Evolutionary conservation across 2,329 filamentous ascomycete species (phyloP), one percentile per base, ranked within the genome.

Genomic region (Pseudopyrenochaeta lycopersici): DNA sequence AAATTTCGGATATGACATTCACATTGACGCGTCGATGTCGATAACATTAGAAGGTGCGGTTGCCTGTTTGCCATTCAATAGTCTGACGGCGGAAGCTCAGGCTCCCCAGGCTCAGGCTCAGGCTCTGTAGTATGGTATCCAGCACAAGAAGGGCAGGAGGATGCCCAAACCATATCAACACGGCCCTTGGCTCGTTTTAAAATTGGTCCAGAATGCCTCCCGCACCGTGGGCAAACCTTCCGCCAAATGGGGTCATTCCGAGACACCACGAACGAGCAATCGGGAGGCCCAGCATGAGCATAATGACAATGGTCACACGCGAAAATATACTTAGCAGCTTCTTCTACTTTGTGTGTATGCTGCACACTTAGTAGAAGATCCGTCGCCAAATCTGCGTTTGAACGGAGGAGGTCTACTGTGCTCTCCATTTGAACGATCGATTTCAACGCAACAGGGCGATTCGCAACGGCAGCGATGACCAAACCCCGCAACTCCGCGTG

Each of bases 301-400:
- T 54, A 58, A 5, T 43, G 47, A 38, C 57, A 60, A 2, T 49
- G 27, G 21, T n/a, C 44, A 58, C 54, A 63, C 2, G n/a, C 45
- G 43, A 56, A 58, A 42, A 54, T 51, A 32, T 56, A 27, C 32
- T 49, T 29, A 11, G 39, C 30, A 23, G 48, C 33, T 15, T 52
- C 50, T 46, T 49, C 11, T 33, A 27, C 32, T 47, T 50, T 50
- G 23, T 48, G 18, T 29, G 11, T 44, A 50, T 54, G 32, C 40
- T 14, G 45, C 44, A 46, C 52, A 38, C 39, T 38, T 31, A 65
- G 46, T 36, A 65, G 49, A 35, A 65, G 55, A 43, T 65, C 62
- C 4, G 60, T 60, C 27, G 56, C 55, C 36, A 65, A 46, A 46
- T 63, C 56, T 11, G 58, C 58, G 45, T 49, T 57, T 53, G 54